These are phyloP conservation scores for Leptosphaerulina australis DNA, from an alignment of 2,329 filamentous ascomycete genomes.

Conservation along the genomic window DNA sequence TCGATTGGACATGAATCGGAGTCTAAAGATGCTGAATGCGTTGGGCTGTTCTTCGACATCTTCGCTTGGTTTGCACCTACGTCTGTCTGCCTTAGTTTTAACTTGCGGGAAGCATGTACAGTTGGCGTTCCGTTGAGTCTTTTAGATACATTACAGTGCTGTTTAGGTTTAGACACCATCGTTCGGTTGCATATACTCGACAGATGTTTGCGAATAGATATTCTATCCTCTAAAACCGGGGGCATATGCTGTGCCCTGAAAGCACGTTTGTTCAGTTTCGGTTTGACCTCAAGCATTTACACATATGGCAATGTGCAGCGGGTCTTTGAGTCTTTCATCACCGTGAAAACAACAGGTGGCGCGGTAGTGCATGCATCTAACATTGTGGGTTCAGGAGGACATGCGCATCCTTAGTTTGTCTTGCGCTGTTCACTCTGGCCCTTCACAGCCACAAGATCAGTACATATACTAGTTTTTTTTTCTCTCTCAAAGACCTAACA, in stretches of 20 bases:
- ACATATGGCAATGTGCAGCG: no score
- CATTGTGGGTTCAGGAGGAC: no score
- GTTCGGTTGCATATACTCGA: slow-evolving; percentile 18
- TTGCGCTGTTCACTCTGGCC: no score
- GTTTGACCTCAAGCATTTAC: background rate
- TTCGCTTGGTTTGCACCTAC: slow-evolving; percentile 10
- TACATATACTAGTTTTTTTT: no score
- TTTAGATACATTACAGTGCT: slow-evolving; percentile 10
- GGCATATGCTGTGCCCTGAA: background rate
- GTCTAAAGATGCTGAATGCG: slow-evolving; percentile 2
- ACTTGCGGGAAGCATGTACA: slow-evolving; percentile 16
- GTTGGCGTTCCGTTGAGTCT: slow-evolving; percentile 17
- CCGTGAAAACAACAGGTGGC: no score
- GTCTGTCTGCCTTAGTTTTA: slow-evolving; percentile 2
- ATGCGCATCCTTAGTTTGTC: no score
- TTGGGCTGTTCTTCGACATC: slow-evolving; percentile 6
- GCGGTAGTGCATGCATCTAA: no score
- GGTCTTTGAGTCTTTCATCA: no score
- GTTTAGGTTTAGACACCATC: slow-evolving; percentile 3
- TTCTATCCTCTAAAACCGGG: background rate
- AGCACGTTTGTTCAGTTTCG: background rate
- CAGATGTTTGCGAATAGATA: slow-evolving; percentile 14
- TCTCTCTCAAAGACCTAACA: no score
- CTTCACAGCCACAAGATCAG: no score
- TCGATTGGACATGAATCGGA: slow-evolving; percentile 4